Conservation (phyloP, 345 rosid species). For the Aquilaria malaccensis region DNA sequence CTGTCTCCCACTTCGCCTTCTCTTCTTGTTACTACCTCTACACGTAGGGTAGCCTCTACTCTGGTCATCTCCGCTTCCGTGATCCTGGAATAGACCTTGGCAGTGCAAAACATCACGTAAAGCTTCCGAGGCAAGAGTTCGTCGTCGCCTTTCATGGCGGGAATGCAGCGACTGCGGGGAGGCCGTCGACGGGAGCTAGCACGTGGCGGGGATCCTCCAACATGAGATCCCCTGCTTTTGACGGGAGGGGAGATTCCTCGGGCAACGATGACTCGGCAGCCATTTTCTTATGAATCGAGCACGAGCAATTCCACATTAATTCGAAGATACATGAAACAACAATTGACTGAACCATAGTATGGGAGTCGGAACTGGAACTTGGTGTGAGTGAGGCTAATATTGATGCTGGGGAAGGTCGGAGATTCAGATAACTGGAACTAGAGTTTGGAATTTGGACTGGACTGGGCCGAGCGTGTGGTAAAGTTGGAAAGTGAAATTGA, state of each 20-base stretch:
- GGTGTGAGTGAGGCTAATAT: no score
- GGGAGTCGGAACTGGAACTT: no score
- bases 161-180: conserved; percentile 17
- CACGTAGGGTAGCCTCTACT: conserved; percentile 8
- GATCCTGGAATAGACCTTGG: conserved; percentile 21
- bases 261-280: conserved; percentile 23
- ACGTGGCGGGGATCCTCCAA: conserved; percentile 40
- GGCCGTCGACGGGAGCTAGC: conserved; percentile 19
- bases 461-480: no score
- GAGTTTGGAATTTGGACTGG: no score
- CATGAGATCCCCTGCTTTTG: conserved; percentile 44
- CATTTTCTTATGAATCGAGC: conserved; percentile 2
- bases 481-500: no score
- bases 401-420: no score
- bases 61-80: conserved; percentile 19
- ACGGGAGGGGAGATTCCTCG: conserved; percentile 22
- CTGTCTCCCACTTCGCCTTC: conserved; percentile 8
- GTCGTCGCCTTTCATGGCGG: conserved; percentile 35
- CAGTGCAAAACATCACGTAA: conserved; percentile 22
- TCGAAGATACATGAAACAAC: no score
- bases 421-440: no score
- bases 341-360: no score
- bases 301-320: no score
- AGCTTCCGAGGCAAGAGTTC: conserved; percentile 28
- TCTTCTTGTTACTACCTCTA: conserved; percentile 5